Evolutionary conservation across 1,284 basidiomycete genomes (phyloP), one percentile per base, ranked within the genome.

Genomic region (Moesziomyces sp.): DNA sequence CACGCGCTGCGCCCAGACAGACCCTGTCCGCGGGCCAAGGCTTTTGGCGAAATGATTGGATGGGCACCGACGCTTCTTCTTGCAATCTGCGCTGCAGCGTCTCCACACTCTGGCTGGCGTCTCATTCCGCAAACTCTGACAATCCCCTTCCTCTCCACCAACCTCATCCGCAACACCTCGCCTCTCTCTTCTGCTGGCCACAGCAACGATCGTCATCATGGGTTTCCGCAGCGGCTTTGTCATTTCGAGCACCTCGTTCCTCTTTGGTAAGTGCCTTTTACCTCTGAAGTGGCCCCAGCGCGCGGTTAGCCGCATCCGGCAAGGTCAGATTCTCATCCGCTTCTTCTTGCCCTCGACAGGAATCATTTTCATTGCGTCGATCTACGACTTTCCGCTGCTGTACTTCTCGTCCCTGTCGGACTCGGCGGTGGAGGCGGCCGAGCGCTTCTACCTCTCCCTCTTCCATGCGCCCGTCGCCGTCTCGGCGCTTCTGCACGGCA

Each of bases 211-310:
- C 26, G 35, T 66, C 77, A 72, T 56, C 34, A 84, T 84, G 82
- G 82, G 82, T 34, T 84, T 84, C 61, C 80, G 82, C 21, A 81
- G 79, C 51, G 82, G 81, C 28, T 78, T 77, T 43, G 75, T 83
- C 35, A 66, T 83, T 35, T 71, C 58, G n/a, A 78, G 78, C 51
- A 74, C 81, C 14, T 59, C 75, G 18, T 83, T 83, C 67, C 71
- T 81, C 14, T 83, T 73, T 38, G 79, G 79, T 69, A 50, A 19
- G 76, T 66, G 4, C n/a, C 40, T 43, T 21, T 30, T 24, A 5
- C 21, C 21, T 26, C 11, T 30, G 8, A 13, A 24, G 9, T 18
- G 11, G 16, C 1, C 30, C 3, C 10, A 18, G 11, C 38, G 24
- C 26, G 13, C 10, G 30, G 11, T 34, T 4, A 34, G 30, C 5